These are phyloP conservation scores for Pyrus hybrid DNA, from an alignment of 331 rosid species.

Conservation along the genomic window DNA sequence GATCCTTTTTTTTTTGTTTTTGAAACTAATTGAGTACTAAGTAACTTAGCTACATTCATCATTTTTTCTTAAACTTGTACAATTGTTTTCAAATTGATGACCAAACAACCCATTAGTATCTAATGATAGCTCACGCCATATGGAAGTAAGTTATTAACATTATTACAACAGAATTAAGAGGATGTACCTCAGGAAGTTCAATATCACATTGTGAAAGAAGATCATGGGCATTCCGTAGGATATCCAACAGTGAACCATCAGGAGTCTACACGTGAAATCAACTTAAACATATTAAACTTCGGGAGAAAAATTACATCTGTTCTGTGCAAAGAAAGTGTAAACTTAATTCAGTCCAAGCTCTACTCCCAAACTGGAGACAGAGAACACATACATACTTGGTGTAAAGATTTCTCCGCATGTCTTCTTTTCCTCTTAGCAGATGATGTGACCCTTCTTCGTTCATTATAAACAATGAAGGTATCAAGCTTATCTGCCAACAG, in stretches of 20 bases:
- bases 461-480: conserved; percentile 76
- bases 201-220: conserved; percentile 74
- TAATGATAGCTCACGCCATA: conserved; percentile 9
- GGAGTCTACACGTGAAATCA: conserved; percentile 66
- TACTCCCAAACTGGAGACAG: background rate
- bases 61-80: background rate
- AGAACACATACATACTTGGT: conserved; percentile 46
- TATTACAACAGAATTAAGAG: background rate
- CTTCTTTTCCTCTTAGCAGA: conserved; percentile 82
- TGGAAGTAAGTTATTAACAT: conserved; percentile 2
- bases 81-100: background rate
- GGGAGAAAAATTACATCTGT: background rate
- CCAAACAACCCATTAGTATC: background rate
- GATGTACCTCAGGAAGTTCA: conserved; percentile 72
- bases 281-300: conserved; percentile 6
- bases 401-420: conserved; percentile 56
- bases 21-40: background rate
- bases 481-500: conserved; percentile 60
- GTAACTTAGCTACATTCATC: background rate
- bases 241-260: conserved; percentile 83
- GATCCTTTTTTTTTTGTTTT: background rate
- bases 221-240: conserved; percentile 73
- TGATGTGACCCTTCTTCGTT: conserved; percentile 89
- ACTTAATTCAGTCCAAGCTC: background rate
- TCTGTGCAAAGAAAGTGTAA: background rate